Conservation (phyloP, 305 asterid species). For the Fraxinus albicans region DNA sequence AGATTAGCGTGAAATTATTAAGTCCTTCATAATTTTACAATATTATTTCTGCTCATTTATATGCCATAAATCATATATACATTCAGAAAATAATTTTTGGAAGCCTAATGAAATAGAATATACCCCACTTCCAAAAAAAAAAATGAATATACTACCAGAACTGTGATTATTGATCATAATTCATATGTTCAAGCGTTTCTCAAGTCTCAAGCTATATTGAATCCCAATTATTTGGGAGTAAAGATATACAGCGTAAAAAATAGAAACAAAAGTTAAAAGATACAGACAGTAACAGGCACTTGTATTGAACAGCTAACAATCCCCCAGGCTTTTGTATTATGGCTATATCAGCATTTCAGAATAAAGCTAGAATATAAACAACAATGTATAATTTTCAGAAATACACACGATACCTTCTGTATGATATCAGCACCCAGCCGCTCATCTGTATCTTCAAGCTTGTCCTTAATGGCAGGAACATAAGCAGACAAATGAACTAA, state of each 20-base stretch:
- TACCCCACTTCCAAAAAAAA: too few relatives aligned
- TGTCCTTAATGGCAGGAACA: conserved; percentile 86
- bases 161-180: too few relatives aligned
- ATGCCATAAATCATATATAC: neutral
- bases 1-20: neutral
- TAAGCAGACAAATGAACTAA: conserved; percentile 71
- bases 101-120: neutral
- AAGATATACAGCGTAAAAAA: too few relatives aligned
- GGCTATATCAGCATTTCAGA: neutral
- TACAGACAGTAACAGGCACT: neutral
- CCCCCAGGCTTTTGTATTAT: neutral
- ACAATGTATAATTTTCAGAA: neutral
- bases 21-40: neutral
- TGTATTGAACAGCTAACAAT: neutral
- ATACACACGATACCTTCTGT: conserved; percentile 58
- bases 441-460: conserved; percentile 79
- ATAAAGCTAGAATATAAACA: neutral
- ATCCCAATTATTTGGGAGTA: neutral
- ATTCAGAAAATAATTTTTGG: neutral
- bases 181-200: neutral
- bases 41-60: neutral
- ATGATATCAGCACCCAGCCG: conserved; percentile 90
- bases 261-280: neutral
- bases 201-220: neutral
- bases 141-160: neutral